Evolutionary conservation across 768 basidiomycete genomes (phyloP), one percentile per base, ranked within the genome.

Genomic region (Lyophyllum decastes): DNA sequence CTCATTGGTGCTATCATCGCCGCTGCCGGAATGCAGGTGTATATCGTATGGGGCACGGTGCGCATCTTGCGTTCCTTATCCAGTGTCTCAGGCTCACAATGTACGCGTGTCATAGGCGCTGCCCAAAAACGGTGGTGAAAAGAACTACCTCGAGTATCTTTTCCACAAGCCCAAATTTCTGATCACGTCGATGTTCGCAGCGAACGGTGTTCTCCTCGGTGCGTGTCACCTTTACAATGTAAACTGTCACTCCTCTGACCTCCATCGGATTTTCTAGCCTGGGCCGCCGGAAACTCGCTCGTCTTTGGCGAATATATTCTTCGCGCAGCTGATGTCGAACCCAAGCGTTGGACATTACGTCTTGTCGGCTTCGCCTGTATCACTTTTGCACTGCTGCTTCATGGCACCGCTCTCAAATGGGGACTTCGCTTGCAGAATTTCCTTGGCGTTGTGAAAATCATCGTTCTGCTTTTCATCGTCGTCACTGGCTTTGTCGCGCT

Each of bases 61-160:
- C 19, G 73, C 64, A 14, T 16, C 40, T 21, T 53, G 10, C 6
- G n/a, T 33, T 38, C 35, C 24, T 35, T 8, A 17, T 16, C 4
- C 10, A 14, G 41, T 25, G 3, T 44, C 26, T 25, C 21, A 34
- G 4, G 19, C 41, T 43, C 7, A 30, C 43, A 30, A 22, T 16
- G 3, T 21, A 45, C 47, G 17, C 17, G 40, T 26, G 9, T 17
- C 21, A 33, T 19, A 61, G 61, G 61, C 61, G 11, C 27, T 61
- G 2, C 61, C 61, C 19, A 56, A 49, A 30, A 61, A 61, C 48
- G 88, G 88, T 6, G 88, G 84, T 14, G 88, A 89, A 70, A 88
- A 88, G 68, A 86, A 82, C 46, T 89, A 89, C 61, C 72, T 89
- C 46, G 85, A 87, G 62, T 87, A 79, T 61, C 70, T 87, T 19